Percentiles rank a stretch among this genome's conserved stretches.
Conservation (phyloP, 352 stramenopile species). For the Globisporangium cylindrosporum region DNA sequence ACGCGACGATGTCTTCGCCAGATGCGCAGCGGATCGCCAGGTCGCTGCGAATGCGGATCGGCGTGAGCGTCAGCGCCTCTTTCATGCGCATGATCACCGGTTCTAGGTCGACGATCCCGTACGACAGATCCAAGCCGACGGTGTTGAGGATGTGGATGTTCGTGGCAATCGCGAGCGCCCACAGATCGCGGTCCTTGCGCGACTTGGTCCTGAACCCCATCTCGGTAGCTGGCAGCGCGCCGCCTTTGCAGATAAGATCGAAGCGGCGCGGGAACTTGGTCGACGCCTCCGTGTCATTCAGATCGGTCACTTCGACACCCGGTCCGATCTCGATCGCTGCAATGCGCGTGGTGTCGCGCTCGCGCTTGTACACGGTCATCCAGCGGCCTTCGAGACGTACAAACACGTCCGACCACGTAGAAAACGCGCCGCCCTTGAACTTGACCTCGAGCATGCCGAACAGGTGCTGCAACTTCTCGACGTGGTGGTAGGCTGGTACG, state of each 20-base stretch:
- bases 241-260: slow-evolving; percentile 69
- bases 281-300: slow-evolving; percentile 48
- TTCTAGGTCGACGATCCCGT: slow-evolving; percentile 54
- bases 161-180: slow-evolving; percentile 58
- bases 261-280: slow-evolving; percentile 79
- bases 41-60: slow-evolving; percentile 69
- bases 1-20: slow-evolving; percentile 68
- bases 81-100: slow-evolving; percentile 52
- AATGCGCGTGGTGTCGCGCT: slow-evolving; percentile 45
- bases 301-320: slow-evolving; percentile 63
- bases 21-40: slow-evolving; percentile 58
- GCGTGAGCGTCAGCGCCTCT: slow-evolving; percentile 45
- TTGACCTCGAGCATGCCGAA: slow-evolving; percentile 27
- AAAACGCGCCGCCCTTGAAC: slow-evolving; percentile 29
- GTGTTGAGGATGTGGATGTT: slow-evolving; percentile 63
- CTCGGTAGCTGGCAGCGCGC: slow-evolving; percentile 62
- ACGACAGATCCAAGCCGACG: slow-evolving; percentile 42
- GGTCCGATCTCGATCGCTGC: slow-evolving; percentile 69
- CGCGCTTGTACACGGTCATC: slow-evolving; percentile 36
- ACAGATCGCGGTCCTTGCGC: slow-evolving; percentile 73
- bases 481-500: neutral
- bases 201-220: slow-evolving; percentile 76
- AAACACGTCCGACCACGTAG: slow-evolving; percentile 30
- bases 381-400: slow-evolving; percentile 31
- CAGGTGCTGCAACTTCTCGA: slow-evolving; percentile 22